phyloP scores from a whole-genome alignment of 2,329 filamentous ascomycete species.

The Bipolaris zeicola region DNA sequence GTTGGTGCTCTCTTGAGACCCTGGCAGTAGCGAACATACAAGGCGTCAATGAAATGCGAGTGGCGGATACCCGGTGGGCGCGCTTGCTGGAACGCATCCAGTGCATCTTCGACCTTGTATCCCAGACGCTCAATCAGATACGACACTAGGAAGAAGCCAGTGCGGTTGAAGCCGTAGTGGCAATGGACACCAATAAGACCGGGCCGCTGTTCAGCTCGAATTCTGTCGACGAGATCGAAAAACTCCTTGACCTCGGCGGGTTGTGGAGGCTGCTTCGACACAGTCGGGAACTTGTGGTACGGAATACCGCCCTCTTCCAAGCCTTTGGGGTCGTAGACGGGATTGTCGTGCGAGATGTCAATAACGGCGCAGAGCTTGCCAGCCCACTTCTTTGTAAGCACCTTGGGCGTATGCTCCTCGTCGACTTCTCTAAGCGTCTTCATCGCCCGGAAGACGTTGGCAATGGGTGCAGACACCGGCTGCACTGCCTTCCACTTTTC shows the following conservation, averaged over 20 bases:
- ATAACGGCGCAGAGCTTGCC: slow-evolving; percentile 74
- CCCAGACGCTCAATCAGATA: slow-evolving; percentile 85
- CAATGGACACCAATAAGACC: slow-evolving; percentile 81
- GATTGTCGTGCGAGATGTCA: slow-evolving; percentile 89
- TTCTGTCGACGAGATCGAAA: slow-evolving; percentile 61
- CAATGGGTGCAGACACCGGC: slow-evolving; percentile 80
- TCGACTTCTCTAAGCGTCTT: slow-evolving; percentile 94
- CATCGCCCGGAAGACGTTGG: slow-evolving; percentile 80
- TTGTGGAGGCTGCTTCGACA: slow-evolving; percentile 85
- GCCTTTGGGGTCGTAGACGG: slow-evolving; percentile 78
- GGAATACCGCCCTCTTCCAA: slow-evolving; percentile 53
- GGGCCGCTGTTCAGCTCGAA: slow-evolving; percentile 41
- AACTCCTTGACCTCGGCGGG: slow-evolving; percentile 65
- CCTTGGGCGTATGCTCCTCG: slow-evolving; percentile 74
- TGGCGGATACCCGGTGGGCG: slow-evolving; percentile 86
- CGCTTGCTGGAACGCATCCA: slow-evolving; percentile 74
- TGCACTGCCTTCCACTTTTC: slow-evolving; percentile 84
- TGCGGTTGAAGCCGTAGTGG: slow-evolving; percentile 95
- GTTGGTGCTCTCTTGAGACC: slow-evolving; percentile 50
- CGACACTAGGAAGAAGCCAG: slow-evolving; percentile 86
- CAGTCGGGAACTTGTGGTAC: slow-evolving; percentile 83
- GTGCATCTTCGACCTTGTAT: slow-evolving; percentile 74
- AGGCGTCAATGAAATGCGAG: slow-evolving; percentile 81
- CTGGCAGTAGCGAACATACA: slow-evolving; percentile 76
- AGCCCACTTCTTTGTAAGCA: slow-evolving; percentile 73